Evolutionary conservation across 2,329 filamentous ascomycete genomes (phyloP).

Genomic region (Ophiostoma pallidulum): DNA sequence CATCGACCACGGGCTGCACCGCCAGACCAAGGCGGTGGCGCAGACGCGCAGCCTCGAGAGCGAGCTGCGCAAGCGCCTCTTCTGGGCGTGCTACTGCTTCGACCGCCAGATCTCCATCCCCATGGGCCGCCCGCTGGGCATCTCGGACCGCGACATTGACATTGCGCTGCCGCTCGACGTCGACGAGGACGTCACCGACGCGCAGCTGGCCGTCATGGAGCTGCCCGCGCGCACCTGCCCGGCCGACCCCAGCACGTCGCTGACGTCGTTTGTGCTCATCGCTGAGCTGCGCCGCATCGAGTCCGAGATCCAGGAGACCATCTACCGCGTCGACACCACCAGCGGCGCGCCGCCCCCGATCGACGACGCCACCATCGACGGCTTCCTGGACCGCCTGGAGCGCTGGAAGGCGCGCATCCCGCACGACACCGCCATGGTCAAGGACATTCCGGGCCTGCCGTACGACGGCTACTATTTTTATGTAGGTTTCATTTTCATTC

Average conservation of each 20-base stretch:
- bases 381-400: conserved; percentile 15
- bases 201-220: conserved; percentile 6
- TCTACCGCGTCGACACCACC: conserved; percentile 16
- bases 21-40: conserved; percentile 13
- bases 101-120: conserved; percentile 25
- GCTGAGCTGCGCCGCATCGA: conserved; percentile 17
- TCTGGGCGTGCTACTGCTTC: conserved; percentile 25
- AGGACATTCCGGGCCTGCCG: conserved; percentile 1
- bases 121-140: conserved; percentile 23
- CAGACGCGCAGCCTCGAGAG: conserved; percentile 15
- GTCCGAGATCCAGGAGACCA: conserved; percentile 18
- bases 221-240: conserved; percentile 2
- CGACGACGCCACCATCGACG: conserved; percentile 11
- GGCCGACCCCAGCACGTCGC: conserved; percentile 17
- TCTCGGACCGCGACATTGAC: conserved; percentile 23
- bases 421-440: conserved; percentile 5
- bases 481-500: not conserved
- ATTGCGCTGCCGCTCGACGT: conserved; percentile 22
- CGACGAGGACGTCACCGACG: conserved; percentile 19
- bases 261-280: conserved; percentile 21
- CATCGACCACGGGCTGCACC: conserved; percentile 19
- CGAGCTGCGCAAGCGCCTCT: conserved; percentile 23
- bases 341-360: conserved; percentile 1
- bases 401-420: conserved; percentile 17
- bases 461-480: conserved; percentile 5